Conservation (phyloP, 2,329 filamentous ascomycete genomes). For the Tolypocladium endophyticum region DNA sequence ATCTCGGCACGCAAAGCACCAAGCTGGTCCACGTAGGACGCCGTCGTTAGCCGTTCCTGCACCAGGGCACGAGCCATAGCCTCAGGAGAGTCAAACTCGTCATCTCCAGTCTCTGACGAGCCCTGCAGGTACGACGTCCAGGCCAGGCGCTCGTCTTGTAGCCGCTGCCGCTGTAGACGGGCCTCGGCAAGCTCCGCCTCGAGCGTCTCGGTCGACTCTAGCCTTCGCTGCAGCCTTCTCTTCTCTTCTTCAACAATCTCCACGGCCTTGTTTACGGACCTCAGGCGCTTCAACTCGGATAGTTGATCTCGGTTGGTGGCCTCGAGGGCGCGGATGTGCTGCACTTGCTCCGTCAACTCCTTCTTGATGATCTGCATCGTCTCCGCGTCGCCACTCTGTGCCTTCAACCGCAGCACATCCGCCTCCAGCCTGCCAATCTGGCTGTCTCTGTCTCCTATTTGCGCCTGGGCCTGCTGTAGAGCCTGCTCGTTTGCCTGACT, state of each 20-base stretch:
- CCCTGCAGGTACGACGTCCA: constrained; percentile 81
- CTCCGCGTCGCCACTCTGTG: constrained; percentile 77
- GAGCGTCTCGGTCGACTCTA: constrained; percentile 64
- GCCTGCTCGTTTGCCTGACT: constrained; percentile 42
- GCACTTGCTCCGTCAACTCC: constrained; percentile 83
- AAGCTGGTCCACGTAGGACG: constrained; percentile 69
- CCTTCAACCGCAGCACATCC: constrained; percentile 73
- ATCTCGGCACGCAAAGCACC: constrained; percentile 73
- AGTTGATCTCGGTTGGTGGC: constrained; percentile 69
- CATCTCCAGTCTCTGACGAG: constrained; percentile 47
- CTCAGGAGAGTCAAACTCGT: constrained; percentile 81
- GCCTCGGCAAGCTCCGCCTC: constrained; percentile 71
- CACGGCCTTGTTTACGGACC: constrained; percentile 74
- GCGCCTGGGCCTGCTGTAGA: constrained; percentile 52
- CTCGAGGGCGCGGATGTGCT: constrained; percentile 82
- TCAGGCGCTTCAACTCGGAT: constrained; percentile 68
- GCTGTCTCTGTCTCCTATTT: constrained; percentile 57
- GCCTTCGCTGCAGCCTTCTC: constrained; percentile 63
- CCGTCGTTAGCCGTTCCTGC: constrained; percentile 68
- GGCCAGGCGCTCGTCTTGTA: constrained; percentile 78
- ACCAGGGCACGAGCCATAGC: constrained; percentile 76
- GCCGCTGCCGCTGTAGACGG: constrained; percentile 68
- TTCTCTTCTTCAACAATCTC: constrained; percentile 96
- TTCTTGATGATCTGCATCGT: constrained; percentile 76
- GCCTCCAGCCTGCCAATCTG: constrained; percentile 68